Conservation (phyloP, 2,329 filamentous ascomycete species). For the Scytalidium sp. region DNA sequence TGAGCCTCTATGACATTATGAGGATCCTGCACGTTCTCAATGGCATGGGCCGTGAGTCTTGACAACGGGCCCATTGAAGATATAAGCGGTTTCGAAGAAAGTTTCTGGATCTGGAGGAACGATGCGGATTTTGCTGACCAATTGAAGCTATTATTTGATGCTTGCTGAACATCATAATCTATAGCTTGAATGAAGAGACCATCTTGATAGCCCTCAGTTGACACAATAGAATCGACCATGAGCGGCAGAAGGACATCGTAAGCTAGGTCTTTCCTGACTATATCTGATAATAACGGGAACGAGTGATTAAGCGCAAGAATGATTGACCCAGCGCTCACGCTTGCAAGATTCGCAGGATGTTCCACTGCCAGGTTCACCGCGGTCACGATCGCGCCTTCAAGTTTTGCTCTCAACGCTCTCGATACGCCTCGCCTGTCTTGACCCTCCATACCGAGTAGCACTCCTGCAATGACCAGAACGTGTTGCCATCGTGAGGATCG, state of each 20-base stretch:
- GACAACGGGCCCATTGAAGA: constrained; percentile 61
- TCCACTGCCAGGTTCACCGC: constrained; percentile 61
- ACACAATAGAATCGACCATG: constrained; percentile 54
- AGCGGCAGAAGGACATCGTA: constrained; percentile 59
- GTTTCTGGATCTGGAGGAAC: constrained; percentile 52
- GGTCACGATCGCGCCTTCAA: constrained; percentile 59
- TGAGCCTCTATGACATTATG: constrained; percentile 37
- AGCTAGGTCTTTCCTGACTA: constrained; percentile 48
- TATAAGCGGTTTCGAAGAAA: constrained; percentile 55
- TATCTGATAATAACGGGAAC: constrained; percentile 56
- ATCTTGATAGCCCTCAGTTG: constrained; percentile 58
- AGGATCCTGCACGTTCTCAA: constrained; percentile 52
- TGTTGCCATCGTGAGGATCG: constrained; percentile 70
- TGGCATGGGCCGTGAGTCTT: constrained; percentile 57
- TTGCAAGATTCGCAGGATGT: constrained; percentile 41
- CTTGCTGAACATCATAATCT: constrained; percentile 56
- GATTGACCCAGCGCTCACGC: constrained; percentile 48
- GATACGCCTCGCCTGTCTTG: constrained; percentile 54
- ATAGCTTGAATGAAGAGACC: constrained; percentile 63
- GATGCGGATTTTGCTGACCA: constrained; percentile 58
- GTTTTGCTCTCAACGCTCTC: constrained; percentile 46
- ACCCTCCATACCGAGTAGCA: constrained; percentile 57
- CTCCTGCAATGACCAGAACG: constrained; percentile 58
- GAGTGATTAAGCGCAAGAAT: constrained; percentile 61
- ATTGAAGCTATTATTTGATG: constrained; percentile 47